Conservation (phyloP, 1,284 basidiomycete genomes). For the Porodaedalea pini region DNA sequence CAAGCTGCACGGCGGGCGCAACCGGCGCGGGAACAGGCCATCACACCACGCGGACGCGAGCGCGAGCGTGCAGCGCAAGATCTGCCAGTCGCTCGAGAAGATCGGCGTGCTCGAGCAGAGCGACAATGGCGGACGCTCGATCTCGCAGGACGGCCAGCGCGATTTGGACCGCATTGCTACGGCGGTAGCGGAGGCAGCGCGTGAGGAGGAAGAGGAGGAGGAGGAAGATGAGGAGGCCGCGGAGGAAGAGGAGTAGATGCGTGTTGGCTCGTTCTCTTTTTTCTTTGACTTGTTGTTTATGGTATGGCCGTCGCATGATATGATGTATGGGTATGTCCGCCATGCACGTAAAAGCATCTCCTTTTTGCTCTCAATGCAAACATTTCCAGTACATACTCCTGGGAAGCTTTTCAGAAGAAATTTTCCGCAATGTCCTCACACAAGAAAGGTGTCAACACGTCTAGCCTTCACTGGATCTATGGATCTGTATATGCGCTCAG, state of each 20-base stretch:
- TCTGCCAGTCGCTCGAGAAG: constrained; percentile 97
- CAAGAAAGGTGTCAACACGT: too few relatives aligned
- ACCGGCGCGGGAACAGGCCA: constrained; percentile 92
- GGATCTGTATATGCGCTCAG: too few relatives aligned
- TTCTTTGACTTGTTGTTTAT: background rate
- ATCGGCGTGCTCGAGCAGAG: constrained; percentile 96
- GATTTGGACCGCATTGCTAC: constrained; percentile 99
- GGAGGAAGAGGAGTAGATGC: constrained; percentile 50
- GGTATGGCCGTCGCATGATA: constrained; percentile 12
- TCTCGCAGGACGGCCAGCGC: constrained; percentile 95
- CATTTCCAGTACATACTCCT: background rate
- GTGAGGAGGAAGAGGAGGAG: constrained; percentile 83
- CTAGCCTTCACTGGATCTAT: too few relatives aligned
- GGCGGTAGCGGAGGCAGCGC: constrained; percentile 86
- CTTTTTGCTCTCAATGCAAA: constrained; percentile 5
- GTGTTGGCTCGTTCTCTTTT: background rate
- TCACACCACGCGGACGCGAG: constrained; percentile 92
- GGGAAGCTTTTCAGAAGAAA: background rate
- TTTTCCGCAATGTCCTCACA: too few relatives aligned
- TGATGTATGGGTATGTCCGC: constrained; percentile 15
- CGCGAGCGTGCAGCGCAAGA: constrained; percentile 83
- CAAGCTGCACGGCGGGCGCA: constrained; percentile 97
- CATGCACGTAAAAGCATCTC: constrained; percentile 15
- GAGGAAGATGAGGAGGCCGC: constrained; percentile 82
- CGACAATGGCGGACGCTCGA: constrained; percentile 92